Evolutionary conservation across 495 filamentous ascomycete species (phyloP), one percentile per base, ranked within the genome.

Genomic region (Neurospora sp.): DNA sequence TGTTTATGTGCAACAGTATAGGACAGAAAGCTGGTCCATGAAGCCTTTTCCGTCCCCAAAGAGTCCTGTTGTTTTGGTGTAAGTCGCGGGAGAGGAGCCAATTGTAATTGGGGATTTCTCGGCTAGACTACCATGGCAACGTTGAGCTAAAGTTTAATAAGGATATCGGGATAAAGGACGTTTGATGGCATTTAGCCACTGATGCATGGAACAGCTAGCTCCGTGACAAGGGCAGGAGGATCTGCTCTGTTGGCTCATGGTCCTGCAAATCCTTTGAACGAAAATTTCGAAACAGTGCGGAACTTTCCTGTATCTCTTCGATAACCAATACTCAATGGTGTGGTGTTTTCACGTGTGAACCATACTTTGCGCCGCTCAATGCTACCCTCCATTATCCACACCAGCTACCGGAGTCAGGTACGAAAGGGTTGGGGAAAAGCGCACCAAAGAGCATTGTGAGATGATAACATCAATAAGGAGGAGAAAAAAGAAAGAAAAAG

Each of bases 71-170:
- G 27, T 10, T 27, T 27, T 22, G 9, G 12, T 37, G 8, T 42
- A 27, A 31, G 9, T 8, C 37, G 37, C 12, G 20, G 20, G 35
- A 14, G 12, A 69, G 2, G 2, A 41, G 61, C 38, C 37, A 65
- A 39, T 47, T 16, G 22, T 18, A 53, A 16, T 3, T 31, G 20
- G 22, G 0, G 3, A 20, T 35, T 45, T 6, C 14, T 59, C 42
- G 41, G 70, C 70, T 10, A 71, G 39, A 47, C 2, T 71, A 42
- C n/a, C 70, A 27, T 22, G 39, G 41, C 10, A 4, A 9, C 1
- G 22, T 6, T 70, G 35, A 73, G 68, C 72, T n/a, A n/a, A n/a
- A n/a, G 20, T 70, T 70, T 73, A 70, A 73, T 73, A 35, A 70
- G 44, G 72, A 27, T 70, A 22, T 53, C 68, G 44, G 68, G 39